phyloP scores from a whole-genome alignment of 805 yeast species.

The Wickerhamomyces pijperi region DNA sequence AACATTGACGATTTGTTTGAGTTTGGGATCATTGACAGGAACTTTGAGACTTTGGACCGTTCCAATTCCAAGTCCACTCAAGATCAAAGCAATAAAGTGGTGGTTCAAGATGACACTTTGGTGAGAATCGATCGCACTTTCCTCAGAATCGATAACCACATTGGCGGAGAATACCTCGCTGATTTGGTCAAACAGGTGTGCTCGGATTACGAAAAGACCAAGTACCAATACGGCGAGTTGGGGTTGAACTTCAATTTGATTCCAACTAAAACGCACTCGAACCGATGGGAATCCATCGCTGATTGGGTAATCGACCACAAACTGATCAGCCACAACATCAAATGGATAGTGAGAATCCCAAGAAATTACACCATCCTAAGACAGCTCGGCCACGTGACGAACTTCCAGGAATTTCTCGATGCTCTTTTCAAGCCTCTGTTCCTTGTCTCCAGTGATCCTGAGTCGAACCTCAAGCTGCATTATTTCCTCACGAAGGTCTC shows the following conservation, averaged over 20 bases:
- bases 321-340: conserved; percentile 26
- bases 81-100: conserved; percentile 12
- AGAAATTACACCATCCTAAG: conserved; percentile 21
- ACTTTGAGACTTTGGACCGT: conserved; percentile 15
- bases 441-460: conserved; percentile 16
- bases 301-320: conserved; percentile 26
- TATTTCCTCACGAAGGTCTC: conserved; percentile 22
- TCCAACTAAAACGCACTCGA: conserved; percentile 8
- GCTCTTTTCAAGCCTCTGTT: conserved; percentile 24
- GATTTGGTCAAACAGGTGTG: conserved; percentile 23
- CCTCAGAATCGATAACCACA: conserved; percentile 24
- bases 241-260: conserved; percentile 22
- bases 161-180: conserved; percentile 28
- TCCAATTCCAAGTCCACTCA: conserved; percentile 13
- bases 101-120: conserved; percentile 17
- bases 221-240: conserved; percentile 27
- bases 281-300: conserved; percentile 22
- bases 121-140: conserved; percentile 23
- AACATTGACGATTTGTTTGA: conserved; percentile 20
- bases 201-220: conserved; percentile 24
- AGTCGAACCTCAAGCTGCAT: conserved; percentile 17
- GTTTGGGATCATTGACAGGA: conserved; percentile 17
- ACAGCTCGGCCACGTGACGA: conserved; percentile 9
- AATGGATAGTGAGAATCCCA: conserved; percentile 26
- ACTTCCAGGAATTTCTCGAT: conserved; percentile 23